phyloP scores from a whole-genome alignment of 345 rosid species.

The Pistacia atlantica region DNA sequence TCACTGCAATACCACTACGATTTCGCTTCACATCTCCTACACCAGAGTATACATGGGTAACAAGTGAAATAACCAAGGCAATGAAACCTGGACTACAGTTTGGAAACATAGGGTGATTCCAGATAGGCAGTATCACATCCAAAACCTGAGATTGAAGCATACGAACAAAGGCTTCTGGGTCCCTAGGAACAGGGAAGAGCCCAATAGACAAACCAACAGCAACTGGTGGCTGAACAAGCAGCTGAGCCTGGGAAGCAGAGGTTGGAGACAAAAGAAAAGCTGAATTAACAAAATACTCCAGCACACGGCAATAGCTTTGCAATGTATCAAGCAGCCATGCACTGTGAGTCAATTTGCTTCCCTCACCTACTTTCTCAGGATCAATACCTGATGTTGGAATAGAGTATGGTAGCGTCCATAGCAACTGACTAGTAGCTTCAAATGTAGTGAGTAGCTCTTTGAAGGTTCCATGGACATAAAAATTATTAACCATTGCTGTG shows the following conservation, averaged over 20 bases:
- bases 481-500: conserved; percentile 85
- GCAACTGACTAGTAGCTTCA: conserved; percentile 91
- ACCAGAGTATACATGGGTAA: conserved; percentile 83
- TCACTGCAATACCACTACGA: conserved; percentile 64
- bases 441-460: conserved; percentile 89
- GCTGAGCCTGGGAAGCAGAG: conserved; percentile 81
- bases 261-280: conserved; percentile 63
- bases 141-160: conserved; percentile 92
- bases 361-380: conserved; percentile 69
- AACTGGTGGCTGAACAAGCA: conserved; percentile 89
- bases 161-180: conserved; percentile 82
- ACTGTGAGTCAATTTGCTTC: conserved; percentile 60
- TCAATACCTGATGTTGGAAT: conserved; percentile 53
- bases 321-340: conserved; percentile 84
- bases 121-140: conserved; percentile 81
- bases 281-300: conserved; percentile 89
- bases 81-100: conserved; percentile 74
- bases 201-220: conserved; percentile 89
- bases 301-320: conserved; percentile 72
- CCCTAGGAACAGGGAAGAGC: conserved; percentile 88
- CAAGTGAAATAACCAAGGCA: conserved; percentile 72
- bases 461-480: conserved; percentile 90
- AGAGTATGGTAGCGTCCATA: conserved; percentile 75
- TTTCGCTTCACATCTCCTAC: conserved; percentile 82
- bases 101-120: conserved; percentile 87